Evolutionary conservation across 768 basidiomycete species (phyloP).

Genomic region (Mycena pura): DNA sequence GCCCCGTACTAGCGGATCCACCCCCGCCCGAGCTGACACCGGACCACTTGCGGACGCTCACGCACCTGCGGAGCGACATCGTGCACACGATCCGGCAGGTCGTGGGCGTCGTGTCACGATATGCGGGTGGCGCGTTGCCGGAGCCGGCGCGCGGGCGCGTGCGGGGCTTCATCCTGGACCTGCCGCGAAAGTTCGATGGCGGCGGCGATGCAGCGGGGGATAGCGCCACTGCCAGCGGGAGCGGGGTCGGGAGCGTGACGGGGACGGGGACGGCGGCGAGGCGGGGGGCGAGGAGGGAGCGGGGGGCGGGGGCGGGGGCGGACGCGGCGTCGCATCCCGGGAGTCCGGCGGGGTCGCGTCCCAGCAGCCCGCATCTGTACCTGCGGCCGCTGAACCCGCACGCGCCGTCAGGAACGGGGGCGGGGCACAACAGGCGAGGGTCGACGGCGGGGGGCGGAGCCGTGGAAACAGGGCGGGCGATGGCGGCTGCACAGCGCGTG

Average conservation of each 20-base stretch:
- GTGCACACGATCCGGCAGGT: conserved; percentile 91
- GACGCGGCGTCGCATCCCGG: conserved; percentile 28
- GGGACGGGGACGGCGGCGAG: conserved; percentile 36
- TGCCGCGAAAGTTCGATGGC: conserved; percentile 51
- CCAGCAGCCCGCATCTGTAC: conserved; percentile 4
- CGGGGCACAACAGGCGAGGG: conserved; percentile 19
- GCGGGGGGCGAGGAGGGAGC: conserved; percentile 45
- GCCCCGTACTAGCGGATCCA: conserved; percentile 19
- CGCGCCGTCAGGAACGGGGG: neutral
- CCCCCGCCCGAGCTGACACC: conserved; percentile 35
- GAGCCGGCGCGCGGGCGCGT: conserved; percentile 82
- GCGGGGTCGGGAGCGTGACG: conserved; percentile 37
- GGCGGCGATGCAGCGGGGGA: conserved; percentile 27
- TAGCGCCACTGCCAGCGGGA: conserved; percentile 38
- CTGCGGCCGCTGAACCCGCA: conserved; percentile 14
- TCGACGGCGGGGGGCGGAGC: conserved; percentile 13
- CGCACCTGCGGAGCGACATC: conserved; percentile 78
- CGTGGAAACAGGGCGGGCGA: conserved; percentile 60
- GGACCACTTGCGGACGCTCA: conserved; percentile 70
- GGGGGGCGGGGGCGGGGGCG: conserved; percentile 41
- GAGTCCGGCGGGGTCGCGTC: conserved; percentile 39
- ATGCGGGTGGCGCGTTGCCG: conserved; percentile 85
- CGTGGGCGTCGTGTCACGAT: conserved; percentile 85
- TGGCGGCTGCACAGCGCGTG: conserved; percentile 80
- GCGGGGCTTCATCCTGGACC: conserved; percentile 74